Evolutionary conservation across 768 basidiomycete species (phyloP), one percentile per base, ranked within the genome.

Genomic region (Heimioporus sp.): DNA sequence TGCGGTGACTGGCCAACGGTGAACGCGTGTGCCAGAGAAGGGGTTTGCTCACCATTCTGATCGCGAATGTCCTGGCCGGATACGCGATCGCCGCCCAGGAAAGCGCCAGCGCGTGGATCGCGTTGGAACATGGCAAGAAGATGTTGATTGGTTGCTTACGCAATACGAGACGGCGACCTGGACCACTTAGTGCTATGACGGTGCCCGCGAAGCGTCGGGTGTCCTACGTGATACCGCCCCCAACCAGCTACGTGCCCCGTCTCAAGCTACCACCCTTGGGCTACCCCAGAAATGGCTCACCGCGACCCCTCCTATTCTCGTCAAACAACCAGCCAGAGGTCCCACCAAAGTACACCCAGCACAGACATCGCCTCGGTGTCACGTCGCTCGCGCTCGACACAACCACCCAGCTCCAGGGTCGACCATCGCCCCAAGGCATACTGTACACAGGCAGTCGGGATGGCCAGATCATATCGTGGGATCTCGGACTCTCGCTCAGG

Each of bases 61-160:
- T 97, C 93, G 56, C 95, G 82, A 51, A 98, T 90, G 67, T 97
- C 96, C 68, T 95, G 94, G 4, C 96, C 95, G 58, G 90, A 90
- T 16, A 94, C 86, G 63, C 95, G 80, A 73, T 96, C 90, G 24
- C 96, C 96, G 49, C 95, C 95, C 16, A 98, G 76, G 69, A 98
- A 97, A 17, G 90, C 89, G 44, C 93, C 94, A 59, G 90, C 90
- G 64, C 87, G 75, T 57, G 92, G 88, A 83, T 94, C 92, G 69
- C 91, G 85, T 83, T 91, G 90, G 68, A 90, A 93, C 82, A 93
- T 92, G 55, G 48, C 53, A 10, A 16, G n/a, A 3, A 17, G 31
- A n/a, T 24, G 30, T 37, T 28, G 24, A 28, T 6, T 28, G 24
- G 5, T 6, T 52, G 62, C 62, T 64, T 65, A 65, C 60, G 63